Percentiles rank a stretch among this genome's conserved stretches.
Conservation (phyloP, 2,329 filamentous ascomycete genomes). For the Diaporthe sp. region DNA sequence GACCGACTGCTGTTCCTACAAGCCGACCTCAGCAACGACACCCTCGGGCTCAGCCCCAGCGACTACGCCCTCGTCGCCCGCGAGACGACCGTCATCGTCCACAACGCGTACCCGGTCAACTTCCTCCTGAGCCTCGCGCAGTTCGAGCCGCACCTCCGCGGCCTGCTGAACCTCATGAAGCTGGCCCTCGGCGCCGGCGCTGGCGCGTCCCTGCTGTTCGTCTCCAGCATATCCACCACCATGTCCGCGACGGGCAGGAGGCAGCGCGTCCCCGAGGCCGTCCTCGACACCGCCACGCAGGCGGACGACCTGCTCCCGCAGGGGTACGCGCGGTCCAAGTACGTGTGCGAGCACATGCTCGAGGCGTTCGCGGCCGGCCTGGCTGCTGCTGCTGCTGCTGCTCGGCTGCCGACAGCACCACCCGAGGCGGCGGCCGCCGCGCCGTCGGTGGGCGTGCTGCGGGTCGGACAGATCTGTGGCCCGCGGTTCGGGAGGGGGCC, state of each 20-base stretch:
- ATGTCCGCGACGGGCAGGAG: conserved; percentile 6
- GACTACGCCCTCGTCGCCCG: conserved; percentile 53
- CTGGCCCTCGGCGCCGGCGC: conserved; percentile 46
- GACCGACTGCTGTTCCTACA: conserved; percentile 55
- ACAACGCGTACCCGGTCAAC: conserved; percentile 70
- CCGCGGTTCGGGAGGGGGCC: neutral
- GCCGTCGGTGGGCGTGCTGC: conserved; percentile 42
- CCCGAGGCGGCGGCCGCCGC: conserved; percentile 13
- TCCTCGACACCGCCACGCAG: conserved; percentile 5
- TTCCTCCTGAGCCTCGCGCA: conserved; percentile 63
- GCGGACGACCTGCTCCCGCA: neutral
- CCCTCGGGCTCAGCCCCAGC: conserved; percentile 61
- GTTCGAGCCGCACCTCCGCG: conserved; percentile 64
- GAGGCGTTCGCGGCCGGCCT: conserved; percentile 29
- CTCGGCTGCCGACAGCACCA: neutral
- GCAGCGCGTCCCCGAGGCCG: conserved; percentile 29
- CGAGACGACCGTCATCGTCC: conserved; percentile 61
- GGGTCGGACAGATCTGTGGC: conserved; percentile 47
- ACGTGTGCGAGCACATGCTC: conserved; percentile 42
- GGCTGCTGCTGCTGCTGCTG: neutral
- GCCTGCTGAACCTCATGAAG: conserved; percentile 63
- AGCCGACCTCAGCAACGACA: conserved; percentile 60
- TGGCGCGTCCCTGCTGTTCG: conserved; percentile 38
- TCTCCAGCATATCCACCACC: conserved; percentile 31
- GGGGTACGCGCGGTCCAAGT: conserved; percentile 38